phyloP scores from a whole-genome alignment of 2,329 filamentous ascomycete genomes.

The Colletotrichum paranaense region DNA sequence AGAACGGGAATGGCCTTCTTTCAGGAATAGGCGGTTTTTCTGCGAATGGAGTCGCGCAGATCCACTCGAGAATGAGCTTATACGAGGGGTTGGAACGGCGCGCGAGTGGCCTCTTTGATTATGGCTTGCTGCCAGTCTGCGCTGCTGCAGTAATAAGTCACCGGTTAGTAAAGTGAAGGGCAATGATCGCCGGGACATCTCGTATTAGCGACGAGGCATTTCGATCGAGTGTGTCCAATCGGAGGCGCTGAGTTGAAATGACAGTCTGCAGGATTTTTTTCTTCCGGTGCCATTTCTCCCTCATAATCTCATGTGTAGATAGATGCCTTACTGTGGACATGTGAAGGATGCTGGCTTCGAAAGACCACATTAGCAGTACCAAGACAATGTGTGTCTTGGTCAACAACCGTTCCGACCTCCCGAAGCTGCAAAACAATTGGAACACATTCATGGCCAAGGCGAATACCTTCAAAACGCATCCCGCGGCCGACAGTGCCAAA shows the following conservation, averaged over 20 bases:
- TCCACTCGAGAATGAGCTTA: neutral
- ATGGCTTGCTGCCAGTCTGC: neutral
- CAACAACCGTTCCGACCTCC: neutral
- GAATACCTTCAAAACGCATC: neutral
- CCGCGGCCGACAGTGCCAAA: neutral
- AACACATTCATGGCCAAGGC: neutral
- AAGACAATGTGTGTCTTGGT: neutral
- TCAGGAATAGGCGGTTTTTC: neutral
- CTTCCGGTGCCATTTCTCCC: neutral
- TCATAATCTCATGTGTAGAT: neutral
- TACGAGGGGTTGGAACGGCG: neutral
- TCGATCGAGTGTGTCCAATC: neutral
- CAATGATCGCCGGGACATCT: constrained; percentile 7
- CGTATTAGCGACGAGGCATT: neutral
- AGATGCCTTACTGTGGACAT: neutral
- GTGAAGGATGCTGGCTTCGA: neutral
- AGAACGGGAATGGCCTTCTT: neutral
- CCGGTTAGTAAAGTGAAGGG: neutral
- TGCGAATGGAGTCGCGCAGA: neutral
- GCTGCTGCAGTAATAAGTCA: neutral
- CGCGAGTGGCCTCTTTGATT: neutral
- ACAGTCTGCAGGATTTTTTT: neutral
- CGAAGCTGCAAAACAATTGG: neutral
- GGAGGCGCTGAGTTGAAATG: neutral
- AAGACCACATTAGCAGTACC: neutral